Conservation (phyloP, 768 basidiomycete species). For the Hericium erinaceus region DNA sequence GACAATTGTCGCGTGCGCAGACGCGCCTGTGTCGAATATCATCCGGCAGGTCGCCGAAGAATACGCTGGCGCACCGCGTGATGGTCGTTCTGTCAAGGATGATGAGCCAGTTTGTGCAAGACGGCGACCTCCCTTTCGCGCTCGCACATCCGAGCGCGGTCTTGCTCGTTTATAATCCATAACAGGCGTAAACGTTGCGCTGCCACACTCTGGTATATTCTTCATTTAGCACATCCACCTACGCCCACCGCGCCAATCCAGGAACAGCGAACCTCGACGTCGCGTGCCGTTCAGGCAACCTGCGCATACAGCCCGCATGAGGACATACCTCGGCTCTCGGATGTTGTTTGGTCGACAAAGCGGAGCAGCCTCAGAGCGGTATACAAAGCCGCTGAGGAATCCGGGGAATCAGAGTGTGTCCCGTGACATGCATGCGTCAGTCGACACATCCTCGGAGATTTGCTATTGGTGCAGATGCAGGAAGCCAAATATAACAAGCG, state of each 20-base stretch:
- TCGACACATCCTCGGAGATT: not conserved
- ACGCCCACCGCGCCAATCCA: no score
- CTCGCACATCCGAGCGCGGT: no score
- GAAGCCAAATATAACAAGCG: no score
- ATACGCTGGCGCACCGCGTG: not conserved
- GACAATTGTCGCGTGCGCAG: not conserved
- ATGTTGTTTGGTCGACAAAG: not conserved
- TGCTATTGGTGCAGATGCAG: not conserved
- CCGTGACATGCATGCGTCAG: not conserved
- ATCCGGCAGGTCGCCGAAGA: not conserved
- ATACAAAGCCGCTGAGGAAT: not conserved
- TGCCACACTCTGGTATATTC: no score
- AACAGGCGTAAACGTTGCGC: no score
- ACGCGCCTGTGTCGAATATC: not conserved
- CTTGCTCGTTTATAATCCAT: no score
- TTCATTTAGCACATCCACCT: no score
- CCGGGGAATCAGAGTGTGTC: not conserved
- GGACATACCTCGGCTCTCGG: not conserved
- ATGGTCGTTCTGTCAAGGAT: not conserved
- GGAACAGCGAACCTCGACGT: no score
- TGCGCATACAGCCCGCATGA: no score
- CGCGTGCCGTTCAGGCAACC: no score
- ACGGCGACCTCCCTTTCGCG: no score
- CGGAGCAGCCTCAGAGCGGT: not conserved
- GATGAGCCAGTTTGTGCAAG: no score